A percentile compares a stretch with the other conserved stretches of the same genome.
Evolutionary conservation across 352 stramenopile genomes (phyloP).

Genomic region (Globisporangium canariense): DNA sequence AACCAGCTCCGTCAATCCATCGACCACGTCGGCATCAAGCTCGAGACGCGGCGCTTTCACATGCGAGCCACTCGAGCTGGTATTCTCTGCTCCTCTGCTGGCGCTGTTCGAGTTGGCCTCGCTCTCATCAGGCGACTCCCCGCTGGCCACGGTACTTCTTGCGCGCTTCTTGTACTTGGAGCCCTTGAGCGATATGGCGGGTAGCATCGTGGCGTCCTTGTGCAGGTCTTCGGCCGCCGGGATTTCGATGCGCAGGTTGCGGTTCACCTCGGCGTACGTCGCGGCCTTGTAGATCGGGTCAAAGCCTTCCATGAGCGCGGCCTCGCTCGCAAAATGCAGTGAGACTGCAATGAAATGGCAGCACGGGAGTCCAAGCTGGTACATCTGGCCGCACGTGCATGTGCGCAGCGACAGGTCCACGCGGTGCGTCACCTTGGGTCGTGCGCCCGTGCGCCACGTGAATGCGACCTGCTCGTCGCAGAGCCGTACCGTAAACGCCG

Average conservation of each 20-base stretch:
- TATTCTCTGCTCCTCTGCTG: neutral
- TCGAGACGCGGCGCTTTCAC: slow-evolving; percentile 55
- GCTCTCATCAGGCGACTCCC: neutral
- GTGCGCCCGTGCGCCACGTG: slow-evolving; percentile 65
- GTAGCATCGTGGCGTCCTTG: slow-evolving; percentile 65
- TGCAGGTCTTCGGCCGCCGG: slow-evolving; percentile 60
- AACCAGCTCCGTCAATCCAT: slow-evolving; percentile 54
- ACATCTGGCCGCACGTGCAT: slow-evolving; percentile 73
- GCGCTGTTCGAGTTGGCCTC: neutral
- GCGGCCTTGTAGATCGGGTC: slow-evolving; percentile 72
- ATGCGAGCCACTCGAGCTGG: slow-evolving; percentile 9
- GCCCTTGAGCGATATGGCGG: slow-evolving; percentile 40
- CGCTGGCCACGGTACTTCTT: slow-evolving; percentile 16
- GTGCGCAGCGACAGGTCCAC: slow-evolving; percentile 65
- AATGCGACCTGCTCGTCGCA: slow-evolving; percentile 78
- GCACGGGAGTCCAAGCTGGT: slow-evolving; percentile 69
- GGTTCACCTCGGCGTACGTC: slow-evolving; percentile 55
- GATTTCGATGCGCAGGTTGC: slow-evolving; percentile 75
- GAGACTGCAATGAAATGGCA: slow-evolving; percentile 73
- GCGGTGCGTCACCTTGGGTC: slow-evolving; percentile 72
- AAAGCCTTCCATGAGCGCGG: slow-evolving; percentile 58
- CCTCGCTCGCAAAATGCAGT: slow-evolving; percentile 64
- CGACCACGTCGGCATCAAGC: slow-evolving; percentile 59
- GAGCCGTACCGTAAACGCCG: slow-evolving; percentile 58
- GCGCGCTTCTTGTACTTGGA: slow-evolving; percentile 64